phyloP scores from a whole-genome alignment of 2,329 filamentous ascomycete genomes.

The Fusarium subtropicale region DNA sequence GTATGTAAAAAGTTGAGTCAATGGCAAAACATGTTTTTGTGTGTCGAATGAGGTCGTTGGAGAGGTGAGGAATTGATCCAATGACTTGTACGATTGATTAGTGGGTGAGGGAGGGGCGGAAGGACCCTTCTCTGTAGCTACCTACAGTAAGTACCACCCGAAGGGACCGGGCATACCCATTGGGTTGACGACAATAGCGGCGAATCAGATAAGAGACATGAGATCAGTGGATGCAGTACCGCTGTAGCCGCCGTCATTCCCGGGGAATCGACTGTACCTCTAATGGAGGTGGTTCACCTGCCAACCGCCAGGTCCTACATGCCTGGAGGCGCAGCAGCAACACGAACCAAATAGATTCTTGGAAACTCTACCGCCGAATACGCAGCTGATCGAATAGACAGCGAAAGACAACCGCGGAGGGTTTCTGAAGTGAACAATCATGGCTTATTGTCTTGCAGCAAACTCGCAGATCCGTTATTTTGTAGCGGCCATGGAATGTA shows the following conservation, averaged over 20 bases:
- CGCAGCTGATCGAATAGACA: not conserved
- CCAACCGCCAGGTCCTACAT: constrained; percentile 31
- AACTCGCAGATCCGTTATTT: constrained; percentile 4
- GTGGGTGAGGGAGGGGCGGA: constrained; percentile 10
- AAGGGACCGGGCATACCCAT: not conserved
- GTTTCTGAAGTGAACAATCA: not conserved
- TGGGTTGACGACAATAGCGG: not conserved
- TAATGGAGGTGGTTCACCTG: constrained; percentile 30
- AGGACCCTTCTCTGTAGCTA: constrained; percentile 18
- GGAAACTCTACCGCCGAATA: not conserved
- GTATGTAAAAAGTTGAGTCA: constrained; percentile 3
- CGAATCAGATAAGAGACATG: not conserved
- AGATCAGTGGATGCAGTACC: not conserved
- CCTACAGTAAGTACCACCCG: not conserved
- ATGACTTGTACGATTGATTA: not conserved
- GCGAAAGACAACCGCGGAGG: constrained; percentile 16
- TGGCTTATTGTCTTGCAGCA: not conserved
- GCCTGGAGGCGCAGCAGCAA: constrained; percentile 22
- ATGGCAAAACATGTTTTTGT: not conserved
- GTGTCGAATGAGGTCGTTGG: not conserved
- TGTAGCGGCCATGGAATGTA: constrained; percentile 10
- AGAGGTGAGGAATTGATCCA: constrained; percentile 3
- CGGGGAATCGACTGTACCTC: not conserved
- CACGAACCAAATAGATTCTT: not conserved
- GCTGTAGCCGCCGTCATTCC: not conserved